Evolutionary conservation across 1,139 yeast genomes (phyloP).

Genomic region (Protomyces lactucae-debilis): DNA sequence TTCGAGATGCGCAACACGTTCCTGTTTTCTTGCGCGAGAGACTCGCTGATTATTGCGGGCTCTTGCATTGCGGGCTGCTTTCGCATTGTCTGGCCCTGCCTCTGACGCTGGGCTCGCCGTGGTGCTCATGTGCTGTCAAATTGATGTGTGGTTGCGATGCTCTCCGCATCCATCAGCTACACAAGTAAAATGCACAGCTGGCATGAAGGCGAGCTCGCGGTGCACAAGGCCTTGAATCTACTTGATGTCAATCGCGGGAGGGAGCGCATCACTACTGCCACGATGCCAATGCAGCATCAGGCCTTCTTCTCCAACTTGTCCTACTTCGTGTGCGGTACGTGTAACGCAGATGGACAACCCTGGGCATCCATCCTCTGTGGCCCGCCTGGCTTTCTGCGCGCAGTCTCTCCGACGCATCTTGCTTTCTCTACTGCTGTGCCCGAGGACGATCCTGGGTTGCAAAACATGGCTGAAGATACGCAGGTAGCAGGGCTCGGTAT

Average conservation of each 20-base stretch:
- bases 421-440: not conserved
- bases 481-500: not conserved
- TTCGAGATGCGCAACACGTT: constrained; percentile 17
- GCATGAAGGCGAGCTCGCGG: not conserved
- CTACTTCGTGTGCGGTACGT: not conserved
- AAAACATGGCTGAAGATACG: not conserved
- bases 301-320: not conserved
- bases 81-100: not conserved
- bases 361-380: not conserved
- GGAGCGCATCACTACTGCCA: not conserved
- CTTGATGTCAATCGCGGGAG: not conserved
- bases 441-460: not conserved
- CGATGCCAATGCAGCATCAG: not conserved
- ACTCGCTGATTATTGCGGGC: constrained; percentile 19
- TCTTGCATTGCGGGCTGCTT: constrained; percentile 14
- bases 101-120: not conserved
- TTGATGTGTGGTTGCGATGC: too few species aligned
- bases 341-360: not conserved
- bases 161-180: too few species aligned
- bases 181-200: not conserved
- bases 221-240: not conserved
- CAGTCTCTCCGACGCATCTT: not conserved
- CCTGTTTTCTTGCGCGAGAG: constrained; percentile 16
- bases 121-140: too few species aligned
- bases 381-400: not conserved